Conservation (phyloP, 805 yeast species). For the Candida tallmaniae region DNA sequence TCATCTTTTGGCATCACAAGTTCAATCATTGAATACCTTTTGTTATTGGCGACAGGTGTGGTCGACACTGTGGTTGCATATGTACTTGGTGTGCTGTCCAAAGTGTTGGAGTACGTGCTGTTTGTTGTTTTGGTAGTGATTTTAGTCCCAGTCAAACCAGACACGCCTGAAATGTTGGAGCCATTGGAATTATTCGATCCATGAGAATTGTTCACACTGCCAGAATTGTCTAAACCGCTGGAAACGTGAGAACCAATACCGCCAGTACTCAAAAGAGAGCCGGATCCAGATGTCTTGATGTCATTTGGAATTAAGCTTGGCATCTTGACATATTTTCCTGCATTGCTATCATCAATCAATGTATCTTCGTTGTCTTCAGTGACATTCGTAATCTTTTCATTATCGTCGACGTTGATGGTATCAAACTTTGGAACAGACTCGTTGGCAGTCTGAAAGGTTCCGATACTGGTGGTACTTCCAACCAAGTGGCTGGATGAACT, state of each 20-base stretch:
- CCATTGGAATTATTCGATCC: background rate
- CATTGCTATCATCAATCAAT: slow-evolving; percentile 15
- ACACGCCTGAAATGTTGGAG: background rate
- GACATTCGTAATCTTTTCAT: slow-evolving; percentile 3
- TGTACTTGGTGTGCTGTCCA: background rate
- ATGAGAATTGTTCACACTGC: no score
- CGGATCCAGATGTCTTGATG: background rate
- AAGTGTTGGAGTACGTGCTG: background rate
- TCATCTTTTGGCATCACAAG: no score
- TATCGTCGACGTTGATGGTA: slow-evolving; percentile 11
- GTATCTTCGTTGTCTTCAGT: slow-evolving; percentile 21
- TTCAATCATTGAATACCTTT: no score
- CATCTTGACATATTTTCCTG: slow-evolving; percentile 10
- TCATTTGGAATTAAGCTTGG: slow-evolving; percentile 12
- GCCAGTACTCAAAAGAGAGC: background rate
- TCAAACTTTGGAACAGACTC: slow-evolving; percentile 7
- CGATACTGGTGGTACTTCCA: slow-evolving; percentile 6
- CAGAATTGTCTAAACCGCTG: no score
- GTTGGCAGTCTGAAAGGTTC: slow-evolving; percentile 13
- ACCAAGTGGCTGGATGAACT: background rate
- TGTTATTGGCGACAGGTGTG: no score
- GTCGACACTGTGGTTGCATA: background rate
- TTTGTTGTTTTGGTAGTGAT: slow-evolving; percentile 4
- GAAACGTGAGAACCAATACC: background rate
- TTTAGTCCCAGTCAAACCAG: background rate